Base-by-base conservation (phyloP, 495 filamentous ascomycete species). In the Aspergillus coremiiformis region DNA sequence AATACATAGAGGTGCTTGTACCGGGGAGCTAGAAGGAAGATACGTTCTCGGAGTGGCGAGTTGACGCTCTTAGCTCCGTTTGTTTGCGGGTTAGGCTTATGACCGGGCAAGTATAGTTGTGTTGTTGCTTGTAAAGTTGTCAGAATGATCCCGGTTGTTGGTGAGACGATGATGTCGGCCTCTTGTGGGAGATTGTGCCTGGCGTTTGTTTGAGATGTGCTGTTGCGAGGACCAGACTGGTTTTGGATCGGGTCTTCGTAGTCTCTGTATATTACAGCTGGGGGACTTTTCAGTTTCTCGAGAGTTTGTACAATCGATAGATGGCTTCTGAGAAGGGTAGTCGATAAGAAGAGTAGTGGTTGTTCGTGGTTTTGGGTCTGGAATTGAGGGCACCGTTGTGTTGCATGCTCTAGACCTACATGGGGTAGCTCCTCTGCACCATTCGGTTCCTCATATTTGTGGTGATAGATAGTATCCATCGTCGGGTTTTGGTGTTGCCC, bases 1-100 rank as follows among this genome's bases (percentile, higher is more conserved):
- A 95, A 67, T 1, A 96, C 65, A n/a, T 90, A 67, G 2, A 96
- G 64, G 17, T 70, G 69, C 54, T 90, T 86, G 62, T 92, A 90
- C 1, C 84, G 71, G 0, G 55, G 33, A n/a, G 81, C 66, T 1
- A 86, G 69, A 19, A 64, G 65, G 9, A 67, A 58, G 9, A 94
- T 70, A n/a, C 77, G 71, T 42, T 81, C 77, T 30, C 78, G 73
- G 43, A 90, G 69, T 3, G 72, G 71, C 1, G 71, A 72, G 32
- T 69, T 68, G 17, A 71, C 51, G 7, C 44, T 27, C 15, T 44
- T 52, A 19, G 49, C 41, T 0, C 22, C 37, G 24, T 37, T 47
- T 0, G 46, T 24, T 49, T 54, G 19, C 3, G 53, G 20, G 8
- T 51, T 61, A 20, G 60, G 51, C 23, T 48, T 65, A 44, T 82